A percentile compares a stretch with the other conserved stretches of the same genome.
Conservation (phyloP, 2,329 filamentous ascomycete genomes). For the Coniochaeta sp. region DNA sequence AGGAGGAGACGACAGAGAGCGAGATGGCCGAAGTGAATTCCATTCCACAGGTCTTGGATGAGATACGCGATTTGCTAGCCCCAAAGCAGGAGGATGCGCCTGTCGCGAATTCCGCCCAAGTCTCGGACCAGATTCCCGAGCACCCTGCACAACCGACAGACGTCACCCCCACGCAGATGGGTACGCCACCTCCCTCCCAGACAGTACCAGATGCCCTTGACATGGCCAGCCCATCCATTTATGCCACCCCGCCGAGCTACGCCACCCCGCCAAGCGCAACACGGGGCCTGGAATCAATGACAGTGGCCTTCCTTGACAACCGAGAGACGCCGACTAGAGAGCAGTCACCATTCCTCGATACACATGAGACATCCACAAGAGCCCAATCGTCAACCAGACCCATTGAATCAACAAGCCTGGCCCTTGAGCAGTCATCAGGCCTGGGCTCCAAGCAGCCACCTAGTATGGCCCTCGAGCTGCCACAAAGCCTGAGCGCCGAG, state of each 20-base stretch:
- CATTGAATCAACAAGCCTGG: too few relatives aligned
- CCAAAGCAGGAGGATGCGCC: too few relatives aligned
- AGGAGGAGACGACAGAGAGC: slow-evolving; percentile 23
- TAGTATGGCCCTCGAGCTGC: too few relatives aligned
- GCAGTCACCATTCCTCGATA: neutral
- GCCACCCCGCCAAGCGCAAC: neutral
- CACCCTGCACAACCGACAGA: neutral
- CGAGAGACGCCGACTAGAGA: neutral
- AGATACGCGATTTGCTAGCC: too few relatives aligned
- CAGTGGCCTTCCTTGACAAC: neutral
- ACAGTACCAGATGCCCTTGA: neutral
- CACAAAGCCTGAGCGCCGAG: too few relatives aligned
- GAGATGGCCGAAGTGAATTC: slow-evolving; percentile 16
- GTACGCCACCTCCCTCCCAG: neutral
- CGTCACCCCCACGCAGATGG: neutral
- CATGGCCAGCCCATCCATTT: neutral
- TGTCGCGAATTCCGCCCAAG: too few relatives aligned
- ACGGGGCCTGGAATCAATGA: neutral
- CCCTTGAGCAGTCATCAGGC: too few relatives aligned
- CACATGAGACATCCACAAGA: too few relatives aligned
- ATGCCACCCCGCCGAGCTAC: neutral
- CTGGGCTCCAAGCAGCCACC: too few relatives aligned
- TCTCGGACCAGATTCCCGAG: slow-evolving; percentile 7
- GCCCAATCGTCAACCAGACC: too few relatives aligned
- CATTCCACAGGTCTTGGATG: slow-evolving; percentile 10